A percentile compares a stretch with the other conserved stretches of the same genome.
Evolutionary conservation across 139 green algal genomes (phyloP).

Genomic region (Limnomonas spitsbergensis): DNA sequence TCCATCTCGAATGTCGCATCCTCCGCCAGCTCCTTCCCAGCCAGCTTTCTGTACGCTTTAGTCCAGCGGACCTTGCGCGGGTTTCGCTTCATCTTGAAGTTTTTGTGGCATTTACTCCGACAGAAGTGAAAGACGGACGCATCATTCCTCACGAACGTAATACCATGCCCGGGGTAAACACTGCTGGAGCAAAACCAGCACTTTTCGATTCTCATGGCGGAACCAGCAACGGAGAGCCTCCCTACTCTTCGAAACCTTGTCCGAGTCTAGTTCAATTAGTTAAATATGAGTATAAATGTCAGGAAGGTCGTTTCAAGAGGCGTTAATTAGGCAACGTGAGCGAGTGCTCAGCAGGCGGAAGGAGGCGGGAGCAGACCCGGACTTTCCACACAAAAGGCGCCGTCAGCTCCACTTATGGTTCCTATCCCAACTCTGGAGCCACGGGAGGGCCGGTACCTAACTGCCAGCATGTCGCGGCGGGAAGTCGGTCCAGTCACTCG

Average conservation of each 20-base stretch:
- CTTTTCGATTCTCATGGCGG: constrained; percentile 92
- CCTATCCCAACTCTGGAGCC: no score
- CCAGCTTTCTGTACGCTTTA: constrained; percentile 65
- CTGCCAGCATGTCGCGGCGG: no score
- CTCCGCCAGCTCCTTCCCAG: constrained; percentile 91
- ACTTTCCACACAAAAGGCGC: constrained; percentile 1
- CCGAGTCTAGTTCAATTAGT: no score
- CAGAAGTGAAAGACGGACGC: constrained; percentile 91
- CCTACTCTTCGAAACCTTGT: no score
- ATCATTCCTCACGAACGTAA: constrained; percentile 96
- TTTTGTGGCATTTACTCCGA: constrained; percentile 97
- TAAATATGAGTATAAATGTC: no score
- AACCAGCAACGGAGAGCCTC: no score
- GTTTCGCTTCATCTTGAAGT: constrained; percentile 99
- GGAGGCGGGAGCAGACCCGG: background rate
- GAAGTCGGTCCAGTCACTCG: no score
- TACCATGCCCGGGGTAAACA: constrained; percentile 94
- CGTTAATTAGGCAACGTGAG: no score
- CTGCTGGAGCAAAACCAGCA: constrained; percentile 99
- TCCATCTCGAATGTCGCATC: constrained; percentile 98
- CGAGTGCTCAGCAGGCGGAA: no score
- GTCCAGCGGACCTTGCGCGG: constrained; percentile 77
- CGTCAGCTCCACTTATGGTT: no score
- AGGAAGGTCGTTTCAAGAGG: no score
- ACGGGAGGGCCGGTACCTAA: no score